These are phyloP conservation scores for Castanea sativa DNA, from an alignment of 306 rosid species.

Conservation along the genomic window DNA sequence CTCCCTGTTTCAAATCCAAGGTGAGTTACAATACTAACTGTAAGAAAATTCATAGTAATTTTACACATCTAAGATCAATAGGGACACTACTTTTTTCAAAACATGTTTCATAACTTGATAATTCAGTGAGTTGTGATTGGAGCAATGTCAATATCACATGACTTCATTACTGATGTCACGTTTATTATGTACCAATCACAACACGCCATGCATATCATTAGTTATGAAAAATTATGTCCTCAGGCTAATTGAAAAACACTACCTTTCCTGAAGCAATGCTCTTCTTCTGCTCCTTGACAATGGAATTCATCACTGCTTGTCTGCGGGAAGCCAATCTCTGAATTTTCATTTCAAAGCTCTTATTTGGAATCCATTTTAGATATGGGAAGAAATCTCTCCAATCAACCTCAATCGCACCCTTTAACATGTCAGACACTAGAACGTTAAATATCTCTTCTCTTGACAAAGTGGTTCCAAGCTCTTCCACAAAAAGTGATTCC, in stretches of 20 bases:
- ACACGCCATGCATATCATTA: too few species aligned
- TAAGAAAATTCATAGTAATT: neutral
- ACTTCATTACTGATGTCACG: too few species aligned
- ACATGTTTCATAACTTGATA: too few species aligned
- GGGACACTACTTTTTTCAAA: too few species aligned
- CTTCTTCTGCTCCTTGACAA: slow-evolving; percentile 58
- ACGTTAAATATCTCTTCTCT: slow-evolving; percentile 53
- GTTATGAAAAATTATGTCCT: too few species aligned
- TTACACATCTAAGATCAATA: neutral
- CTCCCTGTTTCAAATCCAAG: slow-evolving; percentile 40
- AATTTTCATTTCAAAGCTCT: slow-evolving; percentile 48
- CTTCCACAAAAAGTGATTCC: slow-evolving; percentile 67
- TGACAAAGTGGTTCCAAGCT: slow-evolving; percentile 43
- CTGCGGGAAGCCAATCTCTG: slow-evolving; percentile 32
- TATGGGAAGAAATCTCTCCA: slow-evolving; percentile 99
- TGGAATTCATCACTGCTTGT: slow-evolving; percentile 54
- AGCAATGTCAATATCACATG: too few species aligned
- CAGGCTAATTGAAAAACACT: neutral
- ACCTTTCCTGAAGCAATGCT: slow-evolving; percentile 81
- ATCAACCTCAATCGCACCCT: slow-evolving; percentile 94
- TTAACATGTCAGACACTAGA: slow-evolving; percentile 76
- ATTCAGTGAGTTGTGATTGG: too few species aligned
- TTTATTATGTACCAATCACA: too few species aligned
- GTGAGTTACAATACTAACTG: slow-evolving; percentile 9
- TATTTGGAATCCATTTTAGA: slow-evolving; percentile 89